A percentile compares a stretch with the other conserved stretches of the same genome.
phyloP scores from a whole-genome alignment of 768 basidiomycete genomes.

The Pulveroboletus sp. region DNA sequence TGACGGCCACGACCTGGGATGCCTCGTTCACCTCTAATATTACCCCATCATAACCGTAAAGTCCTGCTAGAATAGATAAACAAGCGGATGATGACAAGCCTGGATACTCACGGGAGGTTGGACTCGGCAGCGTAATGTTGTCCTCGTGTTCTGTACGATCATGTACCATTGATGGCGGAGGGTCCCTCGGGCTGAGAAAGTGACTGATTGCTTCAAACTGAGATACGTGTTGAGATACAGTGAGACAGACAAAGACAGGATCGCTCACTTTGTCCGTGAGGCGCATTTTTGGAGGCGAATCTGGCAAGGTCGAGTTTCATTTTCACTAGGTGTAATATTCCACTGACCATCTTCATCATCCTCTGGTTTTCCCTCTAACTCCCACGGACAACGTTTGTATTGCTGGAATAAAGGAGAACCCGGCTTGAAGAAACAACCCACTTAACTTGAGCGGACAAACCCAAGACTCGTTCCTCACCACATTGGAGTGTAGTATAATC shows the following conservation, averaged over 20 bases:
- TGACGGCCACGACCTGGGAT: conserved; percentile 74
- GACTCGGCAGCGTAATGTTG: conserved; percentile 60
- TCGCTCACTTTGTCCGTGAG: conserved; percentile 63
- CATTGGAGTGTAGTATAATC: conserved; percentile 84
- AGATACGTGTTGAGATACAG: not conserved
- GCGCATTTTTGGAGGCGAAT: conserved; percentile 70
- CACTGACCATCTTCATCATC: conserved; percentile 76
- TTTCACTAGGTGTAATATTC: not conserved
- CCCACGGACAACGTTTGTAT: conserved; percentile 92
- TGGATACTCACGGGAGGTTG: conserved; percentile 59
- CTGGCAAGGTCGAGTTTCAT: conserved; percentile 33
- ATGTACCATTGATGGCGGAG: conserved; percentile 76
- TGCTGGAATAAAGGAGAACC: conserved; percentile 88
- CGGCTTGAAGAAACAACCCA: conserved; percentile 45
- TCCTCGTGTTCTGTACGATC: conserved; percentile 80
- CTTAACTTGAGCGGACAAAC: conserved; percentile 1
- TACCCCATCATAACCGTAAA: conserved; percentile 79
- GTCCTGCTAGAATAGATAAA: conserved; percentile 11
- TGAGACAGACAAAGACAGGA: not conserved
- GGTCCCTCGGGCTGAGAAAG: conserved; percentile 71
- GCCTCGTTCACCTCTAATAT: conserved; percentile 77
- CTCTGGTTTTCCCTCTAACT: conserved; percentile 74
- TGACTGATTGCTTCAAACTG: conserved; percentile 79
- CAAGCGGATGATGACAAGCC: not conserved
- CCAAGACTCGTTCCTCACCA: conserved; percentile 48